Base-by-base conservation (phyloP, 2,329 filamentous ascomycete genomes). In the Orbilia brochopaga region DNA sequence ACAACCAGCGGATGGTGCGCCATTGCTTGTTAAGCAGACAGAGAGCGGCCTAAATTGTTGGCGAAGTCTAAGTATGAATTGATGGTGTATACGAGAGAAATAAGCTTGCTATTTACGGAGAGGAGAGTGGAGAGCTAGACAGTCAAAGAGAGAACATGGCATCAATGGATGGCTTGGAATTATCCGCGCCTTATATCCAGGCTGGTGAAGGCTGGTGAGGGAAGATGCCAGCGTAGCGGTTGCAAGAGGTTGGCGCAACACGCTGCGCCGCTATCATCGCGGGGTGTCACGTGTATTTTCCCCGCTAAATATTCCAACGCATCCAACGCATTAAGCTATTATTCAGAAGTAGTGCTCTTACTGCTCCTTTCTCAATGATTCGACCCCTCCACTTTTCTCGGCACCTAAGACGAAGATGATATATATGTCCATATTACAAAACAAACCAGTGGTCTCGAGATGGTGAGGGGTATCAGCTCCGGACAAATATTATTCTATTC, bases 1-100 rank as follows among this genome's bases (percentile, higher is more conserved):
- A 65, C 55, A 56, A 72, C 17, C 30, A 72, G 32, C 74, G 81
- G 80, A 77, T 82, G 78, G 73, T 82, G 82, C 78, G 85, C 84
- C 85, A 87, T 87, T 79, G 59, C 55, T 62, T 62, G 56, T 40
- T 48, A 54, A n/a, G 10, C 11, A 7, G 17, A 13, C 6, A n/a
- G n/a, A 13, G n/a, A 3, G 21, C 21, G 6, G 6, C 24, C 2
- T 2, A 4, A 51, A 7, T 10, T n/a, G 15, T 7, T 13, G 21
- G 15, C 2, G 46, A n/a, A 6, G n/a, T 6, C 15, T 21, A 51
- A 37, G 10, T 51, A 19, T n/a, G 6, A 51, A 30, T 42, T 13
- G 48, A 48, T 24, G 51, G 40, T 55, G 7, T 17, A 46, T 44
- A 53, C 35, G 11, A 40, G 13, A 21, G 44, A 5, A 48, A 48